Evolutionary conservation across 345 rosid genomes (phyloP), one percentile per base, ranked within the genome.

Genomic region (Populus nigra): DNA sequence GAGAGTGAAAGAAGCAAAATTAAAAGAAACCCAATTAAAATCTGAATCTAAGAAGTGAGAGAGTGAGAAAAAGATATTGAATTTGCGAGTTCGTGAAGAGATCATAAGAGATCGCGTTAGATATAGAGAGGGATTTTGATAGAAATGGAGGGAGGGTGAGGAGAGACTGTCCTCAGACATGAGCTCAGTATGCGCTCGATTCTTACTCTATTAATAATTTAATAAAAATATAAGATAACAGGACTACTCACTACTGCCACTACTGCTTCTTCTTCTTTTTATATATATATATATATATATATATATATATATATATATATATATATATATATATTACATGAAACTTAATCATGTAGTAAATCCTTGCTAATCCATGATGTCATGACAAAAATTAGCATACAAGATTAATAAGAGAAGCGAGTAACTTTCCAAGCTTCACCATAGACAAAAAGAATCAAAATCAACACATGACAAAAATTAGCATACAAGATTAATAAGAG

Each of bases 101-200:
- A 80, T 79, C 82, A 83, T 68, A 76, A 76, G 76, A 79, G 82
- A 65, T 36, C 65, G 83, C 63, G 76, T n/a, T 31, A 17, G 53
- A 57, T 73, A 57, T 75, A 38, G 74, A 74, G 72, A 76, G 82
- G 59, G 81, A 66, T 68, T n/a, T 57, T n/a, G 63, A 57, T 57
- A 66, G 75, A 43, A 33, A 65, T 65, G 57, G 12, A 3, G 17
- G 65, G 41, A 33, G 31, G 20, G 3, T 7, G 55, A 63, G 69
- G 79, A 33, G 53, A 4, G 75, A 5, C 4, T 68, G 81, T 77
- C 69, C 73, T 67, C 8, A 65, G 74, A 68, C 82, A 67, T 27
- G 59, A 33, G 69, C 45, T 73, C 53, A 70, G 85, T 78, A 79
- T 69, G 33, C 18, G 74, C 69, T 77, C 73, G 79, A 66, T 84